These are phyloP conservation scores for Rhizopus arrhizus DNA, from an alignment of 371 early-diverging fungal species.

Conservation along the genomic window DNA sequence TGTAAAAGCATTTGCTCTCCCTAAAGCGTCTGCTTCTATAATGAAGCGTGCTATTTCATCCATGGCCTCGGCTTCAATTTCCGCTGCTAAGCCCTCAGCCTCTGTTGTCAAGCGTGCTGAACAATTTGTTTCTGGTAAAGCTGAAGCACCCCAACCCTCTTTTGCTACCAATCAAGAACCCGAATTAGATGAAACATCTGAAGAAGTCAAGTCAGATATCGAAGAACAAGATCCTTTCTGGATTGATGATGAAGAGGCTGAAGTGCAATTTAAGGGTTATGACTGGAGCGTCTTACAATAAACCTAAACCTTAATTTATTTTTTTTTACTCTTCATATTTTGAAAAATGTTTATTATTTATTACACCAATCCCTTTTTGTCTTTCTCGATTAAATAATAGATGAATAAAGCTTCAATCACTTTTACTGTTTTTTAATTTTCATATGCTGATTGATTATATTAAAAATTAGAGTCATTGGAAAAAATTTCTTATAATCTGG, in stretches of 20 bases:
- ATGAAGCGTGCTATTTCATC: no score
- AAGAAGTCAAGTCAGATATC: not conserved
- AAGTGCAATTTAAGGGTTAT: conserved; percentile 14
- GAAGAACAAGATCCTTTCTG: conserved; percentile 8
- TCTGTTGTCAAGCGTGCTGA: conserved; percentile 7
- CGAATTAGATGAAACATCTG: not conserved
- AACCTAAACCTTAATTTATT: not conserved
- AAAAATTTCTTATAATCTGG: not conserved
- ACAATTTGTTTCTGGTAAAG: not conserved
- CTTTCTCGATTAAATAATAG: no score
- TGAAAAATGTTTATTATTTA: not conserved
- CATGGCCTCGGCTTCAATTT: not conserved
- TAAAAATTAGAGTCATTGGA: conserved; percentile 12
- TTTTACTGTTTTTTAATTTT: not conserved
- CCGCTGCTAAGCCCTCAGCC: conserved; percentile 1
- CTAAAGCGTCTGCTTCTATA: not conserved
- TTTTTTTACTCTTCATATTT: not conserved
- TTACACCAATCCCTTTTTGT: no score
- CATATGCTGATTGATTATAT: not conserved
- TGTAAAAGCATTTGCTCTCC: not conserved
- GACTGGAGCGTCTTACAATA: conserved; percentile 9
- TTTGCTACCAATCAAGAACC: not conserved
- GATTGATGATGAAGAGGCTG: conserved; percentile 16
- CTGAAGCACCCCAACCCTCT: conserved; percentile 4
- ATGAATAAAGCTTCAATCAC: not conserved